Evolutionary conservation across 2,329 filamentous ascomycete genomes (phyloP).

Genomic region (Monilinia fructigena): DNA sequence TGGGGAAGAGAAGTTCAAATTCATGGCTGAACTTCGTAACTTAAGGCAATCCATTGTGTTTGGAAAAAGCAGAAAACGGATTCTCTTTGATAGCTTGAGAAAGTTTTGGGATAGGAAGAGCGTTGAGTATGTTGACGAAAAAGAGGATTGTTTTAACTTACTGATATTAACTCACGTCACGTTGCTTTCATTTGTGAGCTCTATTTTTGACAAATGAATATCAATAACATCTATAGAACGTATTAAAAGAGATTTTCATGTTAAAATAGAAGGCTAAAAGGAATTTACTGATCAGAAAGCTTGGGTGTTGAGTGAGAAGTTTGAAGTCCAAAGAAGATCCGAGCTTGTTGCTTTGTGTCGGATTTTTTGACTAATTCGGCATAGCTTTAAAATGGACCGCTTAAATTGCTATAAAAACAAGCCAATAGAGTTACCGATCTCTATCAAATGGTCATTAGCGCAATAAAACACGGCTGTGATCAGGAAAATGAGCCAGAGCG

Average conservation of each 20-base stretch:
- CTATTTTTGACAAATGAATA: not conserved
- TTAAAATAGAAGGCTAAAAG: not conserved
- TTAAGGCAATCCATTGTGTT: no score
- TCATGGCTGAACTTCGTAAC: not conserved
- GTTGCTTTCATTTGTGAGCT: not conserved
- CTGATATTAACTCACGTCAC: not conserved
- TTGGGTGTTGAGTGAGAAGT: not conserved
- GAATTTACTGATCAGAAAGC: not conserved
- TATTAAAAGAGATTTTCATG: not conserved
- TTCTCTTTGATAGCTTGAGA: not conserved
- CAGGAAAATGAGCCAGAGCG: not conserved
- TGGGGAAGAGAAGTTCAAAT: not conserved
- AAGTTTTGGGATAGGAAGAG: not conserved
- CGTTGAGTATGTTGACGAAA: not conserved
- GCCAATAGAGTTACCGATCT: rapidly evolving
- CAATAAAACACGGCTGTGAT: not conserved
- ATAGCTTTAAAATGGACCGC: not conserved
- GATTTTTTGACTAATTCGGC: not conserved
- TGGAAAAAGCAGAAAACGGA: not conserved
- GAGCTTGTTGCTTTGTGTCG: not conserved
- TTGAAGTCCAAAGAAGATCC: not conserved
- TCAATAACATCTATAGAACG: not conserved
- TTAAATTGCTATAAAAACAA: not conserved
- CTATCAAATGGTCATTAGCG: not conserved
- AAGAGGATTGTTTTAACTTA: not conserved